A percentile compares a stretch with the other conserved stretches of the same genome.
These are phyloP conservation scores for Ramaria sp. DNA, from an alignment of 768 basidiomycete genomes.

Conservation along the genomic window DNA sequence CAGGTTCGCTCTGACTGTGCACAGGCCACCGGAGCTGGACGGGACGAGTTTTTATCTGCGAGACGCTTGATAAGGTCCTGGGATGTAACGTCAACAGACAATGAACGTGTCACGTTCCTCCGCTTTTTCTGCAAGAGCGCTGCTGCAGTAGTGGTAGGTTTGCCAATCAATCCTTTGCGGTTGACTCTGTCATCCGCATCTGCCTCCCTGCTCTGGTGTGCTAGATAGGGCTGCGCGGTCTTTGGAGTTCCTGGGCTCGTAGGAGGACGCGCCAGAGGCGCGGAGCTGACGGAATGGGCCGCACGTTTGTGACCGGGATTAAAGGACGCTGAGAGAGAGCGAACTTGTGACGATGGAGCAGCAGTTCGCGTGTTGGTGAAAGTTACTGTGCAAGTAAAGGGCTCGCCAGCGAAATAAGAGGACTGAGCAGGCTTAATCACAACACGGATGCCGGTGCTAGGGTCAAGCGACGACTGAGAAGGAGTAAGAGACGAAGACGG, in stretches of 20 bases:
- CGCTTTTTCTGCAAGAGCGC: conserved; percentile 30
- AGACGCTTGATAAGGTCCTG: conserved; percentile 27
- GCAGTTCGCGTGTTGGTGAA: conserved; percentile 72
- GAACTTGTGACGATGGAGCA: conserved; percentile 24
- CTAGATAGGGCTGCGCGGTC: conserved; percentile 20
- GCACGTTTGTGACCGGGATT: conserved; percentile 45
- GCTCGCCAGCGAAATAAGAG: conserved; percentile 89
- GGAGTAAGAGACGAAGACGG: neutral
- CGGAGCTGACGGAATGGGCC: conserved; percentile 75
- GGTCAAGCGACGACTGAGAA: neutral
- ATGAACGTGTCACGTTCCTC: conserved; percentile 45
- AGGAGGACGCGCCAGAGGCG: conserved; percentile 69
- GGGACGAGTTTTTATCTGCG: conserved; percentile 12
- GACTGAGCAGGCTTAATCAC: conserved; percentile 72
- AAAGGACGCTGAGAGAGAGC: conserved; percentile 14
- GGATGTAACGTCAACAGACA: conserved; percentile 54
- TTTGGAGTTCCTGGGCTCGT: conserved; percentile 64
- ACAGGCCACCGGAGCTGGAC: conserved; percentile 1
- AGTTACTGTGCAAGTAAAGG: conserved; percentile 73
- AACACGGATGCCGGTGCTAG: conserved; percentile 40
- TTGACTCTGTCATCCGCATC: conserved; percentile 18
- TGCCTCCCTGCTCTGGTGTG: conserved; percentile 3
- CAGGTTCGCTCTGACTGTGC: neutral
- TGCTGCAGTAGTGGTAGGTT: conserved; percentile 29
- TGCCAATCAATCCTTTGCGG: conserved; percentile 45